A percentile compares a stretch with the other conserved stretches of the same genome.
phyloP scores from a whole-genome alignment of 768 basidiomycete species.

The Termitomyces sp. region DNA sequence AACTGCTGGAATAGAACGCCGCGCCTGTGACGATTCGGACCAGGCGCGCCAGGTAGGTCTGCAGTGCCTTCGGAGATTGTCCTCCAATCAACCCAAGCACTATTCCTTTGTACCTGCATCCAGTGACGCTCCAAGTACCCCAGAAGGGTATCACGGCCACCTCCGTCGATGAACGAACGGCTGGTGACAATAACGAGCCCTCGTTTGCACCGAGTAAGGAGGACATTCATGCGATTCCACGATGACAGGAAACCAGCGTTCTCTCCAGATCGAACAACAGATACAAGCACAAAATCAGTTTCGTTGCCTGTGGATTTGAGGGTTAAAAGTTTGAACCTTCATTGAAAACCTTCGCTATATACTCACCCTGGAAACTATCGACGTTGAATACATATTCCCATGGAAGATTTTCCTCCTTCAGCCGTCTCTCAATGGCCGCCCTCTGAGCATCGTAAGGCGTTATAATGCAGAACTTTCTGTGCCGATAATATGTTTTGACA shows the following conservation, averaged over 20 bases:
- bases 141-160: constrained; percentile 34
- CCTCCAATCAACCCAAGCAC: constrained; percentile 28
- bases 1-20: not conserved
- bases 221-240: constrained; percentile 43
- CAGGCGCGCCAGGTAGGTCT: constrained; percentile 24
- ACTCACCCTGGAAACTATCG: constrained; percentile 48
- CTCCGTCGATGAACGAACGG: constrained; percentile 29
- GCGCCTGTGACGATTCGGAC: constrained; percentile 5
- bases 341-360: not conserved
- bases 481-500: constrained; percentile 33
- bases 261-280: constrained; percentile 38
- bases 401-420: constrained; percentile 28
- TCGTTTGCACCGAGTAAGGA: constrained; percentile 40
- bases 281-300: constrained; percentile 41
- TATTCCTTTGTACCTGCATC: constrained; percentile 10
- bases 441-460: constrained; percentile 53
- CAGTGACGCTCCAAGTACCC: constrained; percentile 28
- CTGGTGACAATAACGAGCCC: constrained; percentile 45
- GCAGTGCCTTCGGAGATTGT: constrained; percentile 20
- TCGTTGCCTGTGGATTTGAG: constrained; percentile 38
- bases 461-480: constrained; percentile 37
- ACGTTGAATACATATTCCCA: constrained; percentile 45
- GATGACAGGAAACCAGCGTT: constrained; percentile 40
- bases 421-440: constrained; percentile 28
- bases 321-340: not conserved